Conservation (phyloP, 2,329 filamentous ascomycete genomes). For the Claviceps fusiformis region DNA sequence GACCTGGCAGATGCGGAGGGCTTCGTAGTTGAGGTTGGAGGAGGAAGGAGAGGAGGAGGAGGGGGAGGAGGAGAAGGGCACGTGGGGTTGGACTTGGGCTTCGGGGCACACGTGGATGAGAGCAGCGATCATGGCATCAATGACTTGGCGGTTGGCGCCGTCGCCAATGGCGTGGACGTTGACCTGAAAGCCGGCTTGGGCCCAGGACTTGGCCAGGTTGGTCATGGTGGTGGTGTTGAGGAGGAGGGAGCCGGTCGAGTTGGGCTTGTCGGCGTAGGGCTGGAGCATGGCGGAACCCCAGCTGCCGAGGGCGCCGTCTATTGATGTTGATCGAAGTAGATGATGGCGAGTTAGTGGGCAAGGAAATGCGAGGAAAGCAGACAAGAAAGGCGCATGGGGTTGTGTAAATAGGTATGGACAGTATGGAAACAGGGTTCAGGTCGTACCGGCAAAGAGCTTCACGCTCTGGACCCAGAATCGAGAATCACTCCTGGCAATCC, state of each 20-base stretch:
- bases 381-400: too few species aligned
- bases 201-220: slow-evolving; percentile 42
- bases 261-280: slow-evolving; percentile 50
- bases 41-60: slow-evolving; percentile 1
- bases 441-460: slow-evolving; percentile 53
- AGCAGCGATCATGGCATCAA: slow-evolving; percentile 47
- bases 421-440: too few species aligned
- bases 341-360: background rate
- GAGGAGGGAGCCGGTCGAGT: slow-evolving; percentile 48
- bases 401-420: too few species aligned
- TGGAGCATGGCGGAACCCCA: slow-evolving; percentile 63
- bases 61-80: slow-evolving; percentile 21
- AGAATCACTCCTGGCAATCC: slow-evolving; percentile 29
- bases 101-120: slow-evolving; percentile 39
- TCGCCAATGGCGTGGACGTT: slow-evolving; percentile 64
- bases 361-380: background rate
- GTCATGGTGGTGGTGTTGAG: slow-evolving; percentile 48
- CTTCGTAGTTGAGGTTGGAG: slow-evolving; percentile 9
- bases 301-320: slow-evolving; percentile 55
- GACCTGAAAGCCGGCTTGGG: slow-evolving; percentile 48
- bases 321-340: background rate
- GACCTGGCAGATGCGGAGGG: slow-evolving; percentile 37
- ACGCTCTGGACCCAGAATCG: slow-evolving; percentile 47
- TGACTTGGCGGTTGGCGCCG: slow-evolving; percentile 48
- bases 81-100: slow-evolving; percentile 15